Evolutionary conservation across 768 basidiomycete genomes (phyloP).

Genomic region (Hortiboletus flavorubellus): DNA sequence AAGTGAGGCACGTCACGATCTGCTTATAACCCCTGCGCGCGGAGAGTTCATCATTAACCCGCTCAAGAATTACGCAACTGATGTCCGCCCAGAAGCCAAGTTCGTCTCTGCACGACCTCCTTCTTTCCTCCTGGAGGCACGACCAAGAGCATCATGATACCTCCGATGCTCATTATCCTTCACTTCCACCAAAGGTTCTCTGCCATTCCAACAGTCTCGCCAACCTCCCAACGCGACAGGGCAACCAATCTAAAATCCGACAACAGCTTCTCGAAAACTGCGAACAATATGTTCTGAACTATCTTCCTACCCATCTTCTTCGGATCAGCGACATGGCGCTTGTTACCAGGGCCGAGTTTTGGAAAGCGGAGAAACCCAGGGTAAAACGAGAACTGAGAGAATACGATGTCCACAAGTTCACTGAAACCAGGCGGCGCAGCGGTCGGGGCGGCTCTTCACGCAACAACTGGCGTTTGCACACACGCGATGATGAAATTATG

Average conservation of each 20-base stretch:
- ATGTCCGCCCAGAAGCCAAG: neutral
- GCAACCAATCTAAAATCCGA: neutral
- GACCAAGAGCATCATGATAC: neutral
- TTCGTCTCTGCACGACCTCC: neutral
- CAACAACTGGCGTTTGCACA: neutral
- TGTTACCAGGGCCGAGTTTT: constrained; percentile 9
- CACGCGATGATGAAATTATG: neutral
- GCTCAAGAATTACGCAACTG: neutral
- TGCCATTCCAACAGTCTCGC: neutral
- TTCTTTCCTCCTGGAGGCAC: constrained; percentile 2
- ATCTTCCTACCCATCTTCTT: constrained; percentile 17
- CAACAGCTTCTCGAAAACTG: constrained; percentile 9
- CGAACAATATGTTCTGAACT: constrained; percentile 18
- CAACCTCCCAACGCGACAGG: neutral
- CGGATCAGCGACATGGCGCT: constrained; percentile 16
- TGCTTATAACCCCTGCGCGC: neutral
- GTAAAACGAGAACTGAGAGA: no score
- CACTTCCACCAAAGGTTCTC: neutral
- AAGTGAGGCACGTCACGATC: neutral
- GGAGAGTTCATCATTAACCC: neutral
- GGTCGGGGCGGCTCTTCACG: no score
- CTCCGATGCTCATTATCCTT: neutral
- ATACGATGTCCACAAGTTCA: neutral
- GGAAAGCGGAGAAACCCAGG: neutral
- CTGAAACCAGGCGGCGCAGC: no score